These are phyloP conservation scores for Mycena haematopus DNA, from an alignment of 768 basidiomycete species.

Conservation along the genomic window DNA sequence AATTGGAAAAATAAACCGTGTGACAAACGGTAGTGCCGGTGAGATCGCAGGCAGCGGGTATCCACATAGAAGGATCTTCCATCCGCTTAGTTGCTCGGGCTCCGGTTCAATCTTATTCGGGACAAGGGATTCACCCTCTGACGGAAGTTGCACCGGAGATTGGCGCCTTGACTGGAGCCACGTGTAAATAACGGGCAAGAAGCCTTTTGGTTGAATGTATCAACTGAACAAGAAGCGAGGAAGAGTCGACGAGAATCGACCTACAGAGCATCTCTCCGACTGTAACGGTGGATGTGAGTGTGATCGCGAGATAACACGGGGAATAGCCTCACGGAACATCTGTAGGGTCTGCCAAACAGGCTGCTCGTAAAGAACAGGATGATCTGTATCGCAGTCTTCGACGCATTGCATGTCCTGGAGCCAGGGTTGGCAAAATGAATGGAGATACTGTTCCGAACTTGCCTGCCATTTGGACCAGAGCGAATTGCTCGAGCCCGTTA, in stretches of 20 bases:
- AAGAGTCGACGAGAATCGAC: slow-evolving; percentile 48
- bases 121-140: slow-evolving; percentile 48
- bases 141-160: slow-evolving; percentile 60
- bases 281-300: slow-evolving; percentile 45
- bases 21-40: slow-evolving; percentile 84
- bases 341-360: slow-evolving; percentile 93
- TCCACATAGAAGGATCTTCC: slow-evolving; percentile 81
- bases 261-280: slow-evolving; percentile 95
- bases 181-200: slow-evolving; percentile 82
- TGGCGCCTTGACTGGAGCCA: slow-evolving; percentile 59
- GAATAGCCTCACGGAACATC: slow-evolving; percentile 76
- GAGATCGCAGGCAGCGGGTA: slow-evolving; percentile 89
- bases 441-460: slow-evolving; percentile 28
- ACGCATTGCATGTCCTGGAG: slow-evolving; percentile 96
- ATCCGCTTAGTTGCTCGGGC: slow-evolving; percentile 62
- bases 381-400: slow-evolving; percentile 81
- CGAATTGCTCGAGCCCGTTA: slow-evolving; percentile 72
- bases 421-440: slow-evolving; percentile 12
- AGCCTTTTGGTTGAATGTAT: slow-evolving; percentile 57
- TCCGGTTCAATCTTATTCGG: slow-evolving; percentile 42
- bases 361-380: slow-evolving; percentile 86
- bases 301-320: slow-evolving; percentile 28
- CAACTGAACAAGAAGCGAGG: slow-evolving; percentile 30
- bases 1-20: slow-evolving; percentile 14
- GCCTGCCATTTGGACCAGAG: slow-evolving; percentile 88